These are phyloP conservation scores for Gracilaria gracilis DNA, from an alignment of 23 red algal genomes.

Conservation along the genomic window DNA sequence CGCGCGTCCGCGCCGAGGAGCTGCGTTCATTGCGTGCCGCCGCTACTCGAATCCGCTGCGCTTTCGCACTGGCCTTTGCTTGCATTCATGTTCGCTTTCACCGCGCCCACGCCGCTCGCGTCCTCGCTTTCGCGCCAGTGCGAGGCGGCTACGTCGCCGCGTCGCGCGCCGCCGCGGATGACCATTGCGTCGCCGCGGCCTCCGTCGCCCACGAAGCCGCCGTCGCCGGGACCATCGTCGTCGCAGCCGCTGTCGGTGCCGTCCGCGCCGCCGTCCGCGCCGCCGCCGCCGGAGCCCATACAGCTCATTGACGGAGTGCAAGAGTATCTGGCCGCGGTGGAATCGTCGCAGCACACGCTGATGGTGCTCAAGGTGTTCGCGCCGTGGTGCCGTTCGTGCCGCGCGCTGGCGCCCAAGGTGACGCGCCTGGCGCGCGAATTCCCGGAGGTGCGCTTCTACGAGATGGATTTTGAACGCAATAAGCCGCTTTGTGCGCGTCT, in stretches of 20 bases:
- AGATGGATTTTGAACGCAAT: slow-evolving; percentile 71
- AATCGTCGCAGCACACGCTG: slow-evolving; percentile 15
- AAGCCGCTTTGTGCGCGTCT: slow-evolving; percentile 48
- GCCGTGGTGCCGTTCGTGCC: slow-evolving; percentile 75
- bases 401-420: slow-evolving; percentile 58
- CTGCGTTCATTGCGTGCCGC: too few species aligned
- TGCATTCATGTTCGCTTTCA: slow-evolving; percentile 4
- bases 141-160: neutral
- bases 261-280: neutral
- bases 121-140: neutral
- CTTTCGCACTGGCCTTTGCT: too few species aligned
- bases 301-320: slow-evolving; percentile 25
- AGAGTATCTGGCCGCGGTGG: slow-evolving; percentile 38
- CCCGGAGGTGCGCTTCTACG: slow-evolving; percentile 46
- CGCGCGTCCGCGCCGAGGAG: too few species aligned
- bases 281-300: neutral
- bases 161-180: neutral
- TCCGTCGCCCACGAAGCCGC: neutral
- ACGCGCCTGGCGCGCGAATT: slow-evolving; percentile 63
- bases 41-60: too few species aligned
- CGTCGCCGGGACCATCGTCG: neutral
- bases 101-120: neutral
- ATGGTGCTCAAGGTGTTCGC: slow-evolving; percentile 67
- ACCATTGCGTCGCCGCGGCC: neutral
- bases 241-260: neutral